Base-by-base conservation (phyloP, 2,329 filamentous ascomycete genomes). In the Penicillium thymicola region DNA sequence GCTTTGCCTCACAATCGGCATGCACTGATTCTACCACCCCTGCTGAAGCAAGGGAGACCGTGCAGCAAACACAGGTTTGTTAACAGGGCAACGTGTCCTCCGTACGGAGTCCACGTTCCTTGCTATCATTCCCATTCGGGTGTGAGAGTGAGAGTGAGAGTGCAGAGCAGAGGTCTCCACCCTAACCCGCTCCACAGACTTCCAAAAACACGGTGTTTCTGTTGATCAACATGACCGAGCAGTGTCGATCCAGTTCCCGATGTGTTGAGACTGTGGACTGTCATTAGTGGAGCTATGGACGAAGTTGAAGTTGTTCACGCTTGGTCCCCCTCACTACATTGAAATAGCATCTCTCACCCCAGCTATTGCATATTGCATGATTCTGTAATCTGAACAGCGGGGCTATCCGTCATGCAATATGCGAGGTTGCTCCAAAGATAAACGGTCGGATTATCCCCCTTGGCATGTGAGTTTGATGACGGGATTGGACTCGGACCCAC, bases 201-300 rank as follows among this genome's bases (percentile, higher is more conserved):
- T 23, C 5, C 23, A 42, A 25, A 32, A 42, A 16, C 14, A n/a
- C 27, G 37, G 47, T 50, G 27, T 32, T 30, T 14, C 1, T 44
- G 46, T 34, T 44, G 53, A 55, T 43, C 46, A 55, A 28, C 23
- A 18, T 25, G 53, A 51, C 51, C 32, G 21, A 61, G 47, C n/a
- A 1, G 50, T 63, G 44, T 62, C 58, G 18, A 63, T 65, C 63
- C 55, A 64, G 43, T 60, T 64, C 13, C 62, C 59, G 38, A 65
- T 62, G 10, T 61, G 44, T 28, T 59, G 51, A 62, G 38, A 23
- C 34, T 23, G 16, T 38, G 34, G 16, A 28, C 41, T 45, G 53
- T 55, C 40, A 45, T 18, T 14, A 47, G 52, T 54, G 52, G 51
- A 40, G 48, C 37, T 14, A 23, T 38, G 10, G 10, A 38, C n/a